Evolutionary conservation across 2,329 filamentous ascomycete genomes (phyloP).

Genomic region (Dactylellina parvicollis): DNA sequence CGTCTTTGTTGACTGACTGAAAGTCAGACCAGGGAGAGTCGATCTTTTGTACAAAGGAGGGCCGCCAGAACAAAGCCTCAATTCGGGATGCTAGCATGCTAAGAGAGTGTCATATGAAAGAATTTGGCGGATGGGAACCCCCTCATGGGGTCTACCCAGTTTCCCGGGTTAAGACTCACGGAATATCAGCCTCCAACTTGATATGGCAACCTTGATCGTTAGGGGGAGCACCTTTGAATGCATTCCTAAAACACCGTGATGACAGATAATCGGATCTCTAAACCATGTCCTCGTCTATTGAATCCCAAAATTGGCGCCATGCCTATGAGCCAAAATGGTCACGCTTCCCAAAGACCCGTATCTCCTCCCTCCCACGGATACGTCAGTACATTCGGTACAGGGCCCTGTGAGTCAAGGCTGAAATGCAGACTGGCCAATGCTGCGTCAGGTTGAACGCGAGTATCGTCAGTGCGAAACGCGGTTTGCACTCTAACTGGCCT

Average conservation of each 20-base stretch:
- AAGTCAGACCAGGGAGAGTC: constrained; percentile 28
- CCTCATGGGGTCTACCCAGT: constrained; percentile 35
- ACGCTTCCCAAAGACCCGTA: constrained; percentile 46
- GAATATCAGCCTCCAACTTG: constrained; percentile 41
- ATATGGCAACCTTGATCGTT: constrained; percentile 39
- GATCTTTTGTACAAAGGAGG: constrained; percentile 30
- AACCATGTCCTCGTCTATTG: constrained; percentile 53
- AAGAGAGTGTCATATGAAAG: constrained; percentile 45
- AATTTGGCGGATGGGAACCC: constrained; percentile 10
- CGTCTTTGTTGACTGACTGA: constrained; percentile 52
- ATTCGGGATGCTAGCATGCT: constrained; percentile 29
- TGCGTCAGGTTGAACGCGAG: constrained; percentile 48
- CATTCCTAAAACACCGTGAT: constrained; percentile 51
- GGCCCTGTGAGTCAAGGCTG: constrained; percentile 51
- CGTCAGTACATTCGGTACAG: constrained; percentile 44
- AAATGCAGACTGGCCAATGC: constrained; percentile 45
- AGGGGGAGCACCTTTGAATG: constrained; percentile 9
- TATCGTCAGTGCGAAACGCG: constrained; percentile 50
- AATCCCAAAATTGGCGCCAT: constrained; percentile 51
- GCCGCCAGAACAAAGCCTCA: constrained; percentile 52
- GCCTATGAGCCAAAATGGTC: constrained; percentile 51
- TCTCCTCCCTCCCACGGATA: constrained; percentile 26
- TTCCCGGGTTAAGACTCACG: constrained; percentile 50
- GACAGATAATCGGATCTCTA: constrained; percentile 52
- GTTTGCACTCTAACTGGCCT: constrained; percentile 24